Conservation (phyloP, 441 rosid species). For the Manihot esculenta region DNA sequence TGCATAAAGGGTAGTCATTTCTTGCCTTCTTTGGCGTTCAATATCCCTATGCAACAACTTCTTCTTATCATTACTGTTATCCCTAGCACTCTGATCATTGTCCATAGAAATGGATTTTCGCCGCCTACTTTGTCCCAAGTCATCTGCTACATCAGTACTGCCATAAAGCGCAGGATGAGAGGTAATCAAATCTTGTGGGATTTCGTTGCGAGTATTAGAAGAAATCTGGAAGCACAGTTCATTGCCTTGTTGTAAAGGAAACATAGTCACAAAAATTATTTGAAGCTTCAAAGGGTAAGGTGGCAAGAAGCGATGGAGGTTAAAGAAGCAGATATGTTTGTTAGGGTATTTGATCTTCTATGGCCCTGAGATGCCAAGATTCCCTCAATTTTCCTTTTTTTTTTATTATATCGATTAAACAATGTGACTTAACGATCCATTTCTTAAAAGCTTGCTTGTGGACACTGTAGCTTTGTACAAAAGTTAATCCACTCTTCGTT, state of each 20-base stretch:
- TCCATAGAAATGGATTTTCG: constrained; percentile 14
- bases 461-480: no score
- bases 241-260: constrained; percentile 65
- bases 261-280: constrained; percentile 31
- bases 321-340: constrained; percentile 42
- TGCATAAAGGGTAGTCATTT: constrained; percentile 60
- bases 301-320: constrained; percentile 10
- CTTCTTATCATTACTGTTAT: constrained; percentile 31
- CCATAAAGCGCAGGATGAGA: constrained; percentile 20
- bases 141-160: background rate
- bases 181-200: constrained; percentile 51
- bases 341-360: constrained; percentile 36
- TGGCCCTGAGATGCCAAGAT: constrained; percentile 21
- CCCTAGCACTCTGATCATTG: constrained; percentile 4
- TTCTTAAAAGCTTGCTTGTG: no score
- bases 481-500: no score
- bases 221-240: constrained; percentile 56
- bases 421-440: no score
- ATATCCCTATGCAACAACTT: constrained; percentile 63
- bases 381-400: background rate
- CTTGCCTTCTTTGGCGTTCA: constrained; percentile 73
- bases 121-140: constrained; percentile 13
- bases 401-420: no score
- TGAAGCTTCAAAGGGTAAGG: background rate
- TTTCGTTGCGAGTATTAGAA: constrained; percentile 32